Conservation (phyloP, 2,329 filamentous ascomycete species). For the Calonectria crousiana region DNA sequence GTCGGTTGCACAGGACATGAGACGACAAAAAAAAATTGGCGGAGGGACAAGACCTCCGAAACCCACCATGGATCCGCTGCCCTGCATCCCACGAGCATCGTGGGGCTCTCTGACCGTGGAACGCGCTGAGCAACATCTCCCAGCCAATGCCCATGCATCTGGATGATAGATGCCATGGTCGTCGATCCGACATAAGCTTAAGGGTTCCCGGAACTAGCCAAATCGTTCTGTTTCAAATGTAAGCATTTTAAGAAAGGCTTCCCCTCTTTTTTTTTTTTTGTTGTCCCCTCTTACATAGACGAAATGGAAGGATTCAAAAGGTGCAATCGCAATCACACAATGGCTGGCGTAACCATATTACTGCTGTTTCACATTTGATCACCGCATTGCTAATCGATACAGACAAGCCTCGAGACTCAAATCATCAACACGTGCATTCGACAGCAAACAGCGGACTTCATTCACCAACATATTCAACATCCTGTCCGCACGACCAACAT, state of each 20-base stretch:
- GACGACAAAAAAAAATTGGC: background rate
- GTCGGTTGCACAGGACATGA: background rate
- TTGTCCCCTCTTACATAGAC: background rate
- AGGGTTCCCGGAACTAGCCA: background rate
- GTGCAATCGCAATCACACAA: background rate
- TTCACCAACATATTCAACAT: background rate
- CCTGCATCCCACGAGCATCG: slow-evolving; percentile 7
- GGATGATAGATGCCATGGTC: background rate
- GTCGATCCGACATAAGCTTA: background rate
- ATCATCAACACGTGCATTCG: background rate
- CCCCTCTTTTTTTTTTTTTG: background rate
- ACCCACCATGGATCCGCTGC: slow-evolving; percentile 29
- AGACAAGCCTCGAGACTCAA: background rate
- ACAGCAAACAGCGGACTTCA: background rate
- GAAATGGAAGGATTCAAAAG: slow-evolving; percentile 1
- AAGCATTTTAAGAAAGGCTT: background rate
- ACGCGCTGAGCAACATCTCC: background rate
- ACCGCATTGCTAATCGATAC: background rate
- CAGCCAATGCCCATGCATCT: background rate
- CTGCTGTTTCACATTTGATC: background rate
- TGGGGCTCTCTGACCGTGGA: background rate
- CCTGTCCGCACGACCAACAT: background rate
- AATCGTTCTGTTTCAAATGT: background rate
- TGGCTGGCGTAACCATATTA: background rate
- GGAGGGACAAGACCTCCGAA: background rate